phyloP scores from a whole-genome alignment of 148 eudicot species.

The Chenopodium formosanum region DNA sequence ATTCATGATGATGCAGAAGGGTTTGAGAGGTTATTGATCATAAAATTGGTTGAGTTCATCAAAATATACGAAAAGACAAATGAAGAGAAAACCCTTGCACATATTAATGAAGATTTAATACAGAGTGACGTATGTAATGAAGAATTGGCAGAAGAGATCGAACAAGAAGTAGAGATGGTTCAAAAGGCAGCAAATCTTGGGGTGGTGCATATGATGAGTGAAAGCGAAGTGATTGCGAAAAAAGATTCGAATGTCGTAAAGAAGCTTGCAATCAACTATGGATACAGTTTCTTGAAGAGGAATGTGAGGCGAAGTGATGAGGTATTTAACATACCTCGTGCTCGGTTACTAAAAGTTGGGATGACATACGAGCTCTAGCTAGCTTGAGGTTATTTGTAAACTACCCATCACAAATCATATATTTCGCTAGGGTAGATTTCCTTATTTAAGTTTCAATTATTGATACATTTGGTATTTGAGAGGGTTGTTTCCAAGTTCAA shows the following conservation, averaged over 20 bases:
- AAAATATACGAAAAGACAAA: not conserved
- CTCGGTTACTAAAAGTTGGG: conserved; percentile 37
- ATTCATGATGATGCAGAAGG: not conserved
- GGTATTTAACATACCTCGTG: conserved; percentile 31
- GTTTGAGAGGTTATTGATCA: not conserved
- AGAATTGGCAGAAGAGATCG: not conserved
- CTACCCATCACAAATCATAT: no score
- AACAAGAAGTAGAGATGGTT: not conserved
- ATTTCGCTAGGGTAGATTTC: no score
- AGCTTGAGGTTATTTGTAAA: no score
- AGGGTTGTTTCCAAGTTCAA: no score
- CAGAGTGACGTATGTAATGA: not conserved
- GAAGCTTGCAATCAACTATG: not conserved
- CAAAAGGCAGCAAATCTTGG: not conserved
- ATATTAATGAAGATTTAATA: not conserved
- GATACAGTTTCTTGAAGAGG: conserved; percentile 31
- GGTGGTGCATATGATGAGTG: not conserved
- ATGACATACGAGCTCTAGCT: conserved; percentile 42
- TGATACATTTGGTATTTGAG: no score
- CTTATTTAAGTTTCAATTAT: no score
- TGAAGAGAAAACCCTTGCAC: not conserved
- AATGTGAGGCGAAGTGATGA: conserved; percentile 24
- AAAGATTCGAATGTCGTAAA: not conserved
- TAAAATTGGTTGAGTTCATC: conserved; percentile 34
- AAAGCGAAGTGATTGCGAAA: not conserved